These are phyloP conservation scores for Durotheca rogersii DNA, from an alignment of 495 filamentous ascomycete genomes.

Conservation along the genomic window DNA sequence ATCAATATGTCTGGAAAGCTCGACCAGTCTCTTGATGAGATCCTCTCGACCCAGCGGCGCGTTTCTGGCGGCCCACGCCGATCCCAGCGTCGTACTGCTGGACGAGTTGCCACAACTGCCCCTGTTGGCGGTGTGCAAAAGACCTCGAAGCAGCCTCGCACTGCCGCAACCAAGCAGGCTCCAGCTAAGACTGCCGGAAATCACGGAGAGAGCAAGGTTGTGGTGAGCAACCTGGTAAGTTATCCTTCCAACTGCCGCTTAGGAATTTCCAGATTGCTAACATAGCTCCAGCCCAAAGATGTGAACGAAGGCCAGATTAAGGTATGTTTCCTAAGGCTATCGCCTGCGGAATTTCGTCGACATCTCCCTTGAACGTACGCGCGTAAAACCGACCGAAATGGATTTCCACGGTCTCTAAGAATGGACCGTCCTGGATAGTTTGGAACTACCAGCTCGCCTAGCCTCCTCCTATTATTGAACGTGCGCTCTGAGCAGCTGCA, in stretches of 20 bases:
- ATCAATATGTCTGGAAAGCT: conserved; percentile 87
- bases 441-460: conserved; percentile 35
- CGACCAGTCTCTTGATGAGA: conserved; percentile 93
- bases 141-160: conserved; percentile 62
- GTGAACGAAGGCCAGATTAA: conserved; percentile 94
- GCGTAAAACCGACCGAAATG: conserved; percentile 43
- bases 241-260: not conserved
- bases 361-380: conserved; percentile 44
- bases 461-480: conserved; percentile 41
- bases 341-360: conserved; percentile 58
- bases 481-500: conserved; percentile 31
- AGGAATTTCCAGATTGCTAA: conserved; percentile 49
- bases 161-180: conserved; percentile 57
- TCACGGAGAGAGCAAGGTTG: conserved; percentile 84
- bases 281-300: conserved; percentile 73
- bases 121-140: conserved; percentile 90
- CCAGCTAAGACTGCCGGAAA: conserved; percentile 59
- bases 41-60: conserved; percentile 72
- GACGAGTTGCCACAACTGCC: conserved; percentile 54
- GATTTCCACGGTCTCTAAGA: conserved; percentile 43
- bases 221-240: conserved; percentile 95
- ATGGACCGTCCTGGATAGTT: conserved; percentile 24
- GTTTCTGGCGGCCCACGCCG: conserved; percentile 56
- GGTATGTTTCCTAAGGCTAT: conserved; percentile 86
- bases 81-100: conserved; percentile 51